Percentiles rank a stretch among this genome's conserved stretches.
Conservation (phyloP, 371 early-diverging fungal species). For the Mucor velutinosus region DNA sequence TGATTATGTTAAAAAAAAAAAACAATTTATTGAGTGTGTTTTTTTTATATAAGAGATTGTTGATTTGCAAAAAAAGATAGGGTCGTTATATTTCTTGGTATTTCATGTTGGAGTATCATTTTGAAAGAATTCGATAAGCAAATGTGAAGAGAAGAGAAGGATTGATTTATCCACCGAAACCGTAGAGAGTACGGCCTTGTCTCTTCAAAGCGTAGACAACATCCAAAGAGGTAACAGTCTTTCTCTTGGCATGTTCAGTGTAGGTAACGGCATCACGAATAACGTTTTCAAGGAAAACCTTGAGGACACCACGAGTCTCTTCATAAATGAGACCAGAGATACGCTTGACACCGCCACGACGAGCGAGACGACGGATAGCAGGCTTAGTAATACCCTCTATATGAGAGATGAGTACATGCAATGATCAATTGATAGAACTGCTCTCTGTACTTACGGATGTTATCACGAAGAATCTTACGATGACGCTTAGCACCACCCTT, state of each 20-base stretch:
- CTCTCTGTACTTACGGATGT: slow-evolving; percentile 84
- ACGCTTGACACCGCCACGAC: slow-evolving; percentile 99
- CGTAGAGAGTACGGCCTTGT: slow-evolving; percentile 95
- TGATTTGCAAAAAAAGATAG: background rate
- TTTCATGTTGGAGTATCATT: background rate
- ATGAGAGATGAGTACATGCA: too few species aligned
- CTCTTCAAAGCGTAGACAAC: slow-evolving; percentile 99
- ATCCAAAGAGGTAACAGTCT: slow-evolving; percentile 89
- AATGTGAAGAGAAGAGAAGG: background rate
- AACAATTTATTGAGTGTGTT: background rate
- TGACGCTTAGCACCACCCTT: slow-evolving; percentile 99
- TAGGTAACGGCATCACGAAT: slow-evolving; percentile 99
- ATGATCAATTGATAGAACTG: too few species aligned
- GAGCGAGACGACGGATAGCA: slow-evolving; percentile 99
- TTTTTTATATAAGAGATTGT: background rate
- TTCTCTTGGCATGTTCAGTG: slow-evolving; percentile 99
- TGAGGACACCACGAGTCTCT: slow-evolving; percentile 97
- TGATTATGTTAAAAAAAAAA: background rate
- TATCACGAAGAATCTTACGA: slow-evolving; percentile 98
- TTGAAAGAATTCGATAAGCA: background rate
- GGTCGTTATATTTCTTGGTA: background rate
- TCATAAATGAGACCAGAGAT: slow-evolving; percentile 99
- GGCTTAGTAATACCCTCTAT: slow-evolving; percentile 96
- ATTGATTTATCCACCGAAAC: slow-evolving; percentile 35
- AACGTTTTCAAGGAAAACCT: slow-evolving; percentile 98